Conservation (phyloP, 768 basidiomycete species). For the Leccinum fibrillosum region DNA sequence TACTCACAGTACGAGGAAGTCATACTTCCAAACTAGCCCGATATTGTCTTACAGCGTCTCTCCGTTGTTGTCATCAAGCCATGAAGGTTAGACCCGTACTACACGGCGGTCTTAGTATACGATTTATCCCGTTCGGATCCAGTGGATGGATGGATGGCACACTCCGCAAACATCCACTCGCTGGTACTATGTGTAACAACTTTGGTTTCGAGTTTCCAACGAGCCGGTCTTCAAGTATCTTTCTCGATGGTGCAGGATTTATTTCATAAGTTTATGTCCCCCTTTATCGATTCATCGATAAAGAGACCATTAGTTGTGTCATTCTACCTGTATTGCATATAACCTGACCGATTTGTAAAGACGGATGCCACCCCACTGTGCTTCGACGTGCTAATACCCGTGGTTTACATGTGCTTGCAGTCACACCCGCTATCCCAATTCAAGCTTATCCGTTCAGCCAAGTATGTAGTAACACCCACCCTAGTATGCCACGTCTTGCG, state of each 20-base stretch:
- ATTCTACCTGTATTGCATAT: neutral
- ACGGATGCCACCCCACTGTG: slow-evolving; percentile 57
- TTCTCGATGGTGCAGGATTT: slow-evolving; percentile 51
- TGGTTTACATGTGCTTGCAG: slow-evolving; percentile 39
- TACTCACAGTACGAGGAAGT: slow-evolving; percentile 73
- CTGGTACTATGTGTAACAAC: slow-evolving; percentile 70
- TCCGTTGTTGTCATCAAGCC: slow-evolving; percentile 68
- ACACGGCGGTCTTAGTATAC: neutral
- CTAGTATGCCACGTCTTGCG: slow-evolving; percentile 83
- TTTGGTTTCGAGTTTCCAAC: slow-evolving; percentile 61
- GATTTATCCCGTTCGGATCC: neutral
- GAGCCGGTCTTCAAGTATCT: slow-evolving; percentile 67
- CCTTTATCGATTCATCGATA: slow-evolving; percentile 59
- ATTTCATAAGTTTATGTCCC: slow-evolving; percentile 58
- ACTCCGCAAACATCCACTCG: slow-evolving; percentile 24
- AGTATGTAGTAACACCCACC: slow-evolving; percentile 23
- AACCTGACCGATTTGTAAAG: slow-evolving; percentile 48
- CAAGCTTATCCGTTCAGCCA: neutral
- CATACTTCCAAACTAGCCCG: slow-evolving; percentile 57
- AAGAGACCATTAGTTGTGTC: neutral
- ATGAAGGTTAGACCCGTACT: slow-evolving; percentile 79
- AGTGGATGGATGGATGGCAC: too few relatives aligned
- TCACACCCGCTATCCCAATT: neutral
- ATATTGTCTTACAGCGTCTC: slow-evolving; percentile 62
- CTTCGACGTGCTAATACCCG: slow-evolving; percentile 30